phyloP scores from a whole-genome alignment of 2,329 filamentous ascomycete species.

The Aspergillus sp. region DNA sequence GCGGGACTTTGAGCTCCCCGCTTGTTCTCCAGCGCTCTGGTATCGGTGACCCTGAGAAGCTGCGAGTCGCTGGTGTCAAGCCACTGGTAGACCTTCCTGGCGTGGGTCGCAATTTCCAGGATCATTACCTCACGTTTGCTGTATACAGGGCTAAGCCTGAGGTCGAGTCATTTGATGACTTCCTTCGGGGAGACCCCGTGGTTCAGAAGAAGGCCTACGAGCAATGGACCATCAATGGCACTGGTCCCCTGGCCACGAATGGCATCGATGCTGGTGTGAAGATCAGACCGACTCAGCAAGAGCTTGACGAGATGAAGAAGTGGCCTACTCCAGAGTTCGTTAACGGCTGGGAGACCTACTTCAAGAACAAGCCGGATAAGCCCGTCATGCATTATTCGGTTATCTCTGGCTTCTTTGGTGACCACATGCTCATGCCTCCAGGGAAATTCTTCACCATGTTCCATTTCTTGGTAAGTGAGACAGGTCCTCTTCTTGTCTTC shows the following conservation, averaged over 20 bases:
- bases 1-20: conserved; percentile 65
- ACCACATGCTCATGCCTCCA: conserved; percentile 55
- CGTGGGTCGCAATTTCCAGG: conserved; percentile 69
- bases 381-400: conserved; percentile 80
- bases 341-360: conserved; percentile 69
- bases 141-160: conserved; percentile 65
- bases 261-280: conserved; percentile 75
- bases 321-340: conserved; percentile 67
- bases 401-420: conserved; percentile 53
- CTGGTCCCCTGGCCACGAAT: conserved; percentile 67
- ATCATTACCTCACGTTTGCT: conserved; percentile 65
- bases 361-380: conserved; percentile 77
- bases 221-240: conserved; percentile 72
- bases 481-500: background rate
- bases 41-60: conserved; percentile 64
- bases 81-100: conserved; percentile 63
- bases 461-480: conserved; percentile 53
- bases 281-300: conserved; percentile 60
- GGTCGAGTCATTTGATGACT: conserved; percentile 72
- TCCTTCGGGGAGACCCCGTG: conserved; percentile 63
- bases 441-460: conserved; percentile 81
- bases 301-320: conserved; percentile 58
- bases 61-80: conserved; percentile 59
- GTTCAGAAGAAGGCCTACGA: conserved; percentile 66
- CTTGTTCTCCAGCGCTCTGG: conserved; percentile 68